A percentile compares a stretch with the other conserved stretches of the same genome.
Evolutionary conservation across 768 basidiomycete genomes (phyloP).

Genomic region (Boletellus emodensis): DNA sequence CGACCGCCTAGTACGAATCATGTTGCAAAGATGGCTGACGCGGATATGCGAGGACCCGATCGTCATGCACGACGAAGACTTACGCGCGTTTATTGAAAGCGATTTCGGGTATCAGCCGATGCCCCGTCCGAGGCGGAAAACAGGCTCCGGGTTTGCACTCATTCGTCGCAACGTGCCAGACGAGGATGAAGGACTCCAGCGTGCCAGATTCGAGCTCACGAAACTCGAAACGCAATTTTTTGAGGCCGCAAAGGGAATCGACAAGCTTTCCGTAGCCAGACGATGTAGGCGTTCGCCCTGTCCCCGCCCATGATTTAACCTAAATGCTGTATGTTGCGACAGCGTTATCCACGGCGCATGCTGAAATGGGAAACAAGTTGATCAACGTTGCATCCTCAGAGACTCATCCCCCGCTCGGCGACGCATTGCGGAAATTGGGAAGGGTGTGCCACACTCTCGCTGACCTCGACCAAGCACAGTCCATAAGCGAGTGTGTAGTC

Average conservation of each 20-base stretch:
- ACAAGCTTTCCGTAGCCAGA: slow-evolving; percentile 74
- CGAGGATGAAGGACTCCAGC: slow-evolving; percentile 90
- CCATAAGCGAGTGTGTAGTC: slow-evolving; percentile 92
- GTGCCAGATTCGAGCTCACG: slow-evolving; percentile 87
- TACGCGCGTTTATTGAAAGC: slow-evolving; percentile 92
- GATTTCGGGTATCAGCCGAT: slow-evolving; percentile 96
- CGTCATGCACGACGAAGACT: slow-evolving; percentile 83
- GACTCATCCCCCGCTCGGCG: slow-evolving; percentile 77
- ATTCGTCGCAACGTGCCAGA: slow-evolving; percentile 82
- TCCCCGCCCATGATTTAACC: not conserved
- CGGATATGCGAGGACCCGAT: slow-evolving; percentile 92
- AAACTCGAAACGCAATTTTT: slow-evolving; percentile 91
- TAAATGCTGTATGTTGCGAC: slow-evolving; percentile 3
- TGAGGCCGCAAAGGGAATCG: slow-evolving; percentile 87
- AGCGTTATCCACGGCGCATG: slow-evolving; percentile 76
- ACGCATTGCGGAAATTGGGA: slow-evolving; percentile 82
- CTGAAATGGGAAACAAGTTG: slow-evolving; percentile 92
- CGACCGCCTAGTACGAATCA: slow-evolving; percentile 90
- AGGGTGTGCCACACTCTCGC: slow-evolving; percentile 83
- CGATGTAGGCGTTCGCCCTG: slow-evolving; percentile 51
- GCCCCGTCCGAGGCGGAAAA: slow-evolving; percentile 68
- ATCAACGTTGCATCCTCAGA: slow-evolving; percentile 88
- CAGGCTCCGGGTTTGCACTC: slow-evolving; percentile 69
- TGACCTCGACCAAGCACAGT: slow-evolving; percentile 86
- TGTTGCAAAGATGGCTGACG: slow-evolving; percentile 93